Conservation (phyloP, 768 basidiomycete genomes). For the Polyporus arcularius region DNA sequence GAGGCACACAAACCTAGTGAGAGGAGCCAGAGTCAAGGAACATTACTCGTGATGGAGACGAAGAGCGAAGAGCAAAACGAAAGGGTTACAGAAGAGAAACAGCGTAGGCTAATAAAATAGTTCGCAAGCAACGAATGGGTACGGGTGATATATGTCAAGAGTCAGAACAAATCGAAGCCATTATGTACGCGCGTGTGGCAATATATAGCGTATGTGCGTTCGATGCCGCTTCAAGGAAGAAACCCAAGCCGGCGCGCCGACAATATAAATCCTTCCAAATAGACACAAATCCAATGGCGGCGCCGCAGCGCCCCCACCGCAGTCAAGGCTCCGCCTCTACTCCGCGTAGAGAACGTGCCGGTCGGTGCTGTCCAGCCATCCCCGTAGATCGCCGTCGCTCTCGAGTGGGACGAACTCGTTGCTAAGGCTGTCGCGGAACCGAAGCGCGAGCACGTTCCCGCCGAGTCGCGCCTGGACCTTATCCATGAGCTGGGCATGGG, state of each 20-base stretch:
- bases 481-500: conserved; percentile 82
- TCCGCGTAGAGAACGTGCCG: conserved; percentile 85
- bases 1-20: conserved; percentile 7
- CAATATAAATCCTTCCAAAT: too few relatives aligned
- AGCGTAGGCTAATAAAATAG: conserved; percentile 27
- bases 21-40: not conserved
- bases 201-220: conserved; percentile 2
- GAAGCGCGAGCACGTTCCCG: conserved; percentile 62
- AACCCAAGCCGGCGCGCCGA: too few relatives aligned
- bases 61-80: conserved; percentile 5
- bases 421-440: conserved; percentile 76
- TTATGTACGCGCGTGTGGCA: conserved; percentile 10
- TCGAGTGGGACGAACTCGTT: conserved; percentile 65
- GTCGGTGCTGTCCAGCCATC: conserved; percentile 78
- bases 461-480: conserved; percentile 91
- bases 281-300: not conserved
- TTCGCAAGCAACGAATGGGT: conserved; percentile 16
- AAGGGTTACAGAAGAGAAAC: conserved; percentile 5
- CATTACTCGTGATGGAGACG: not conserved
- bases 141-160: conserved; percentile 5
- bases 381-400: conserved; percentile 61
- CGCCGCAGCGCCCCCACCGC: not conserved
- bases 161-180: conserved; percentile 8
- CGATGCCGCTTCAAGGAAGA: not conserved
- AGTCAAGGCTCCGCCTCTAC: conserved; percentile 32